Conservation (phyloP, 257 asterid genomes). For the Jacaranda copaia region DNA sequence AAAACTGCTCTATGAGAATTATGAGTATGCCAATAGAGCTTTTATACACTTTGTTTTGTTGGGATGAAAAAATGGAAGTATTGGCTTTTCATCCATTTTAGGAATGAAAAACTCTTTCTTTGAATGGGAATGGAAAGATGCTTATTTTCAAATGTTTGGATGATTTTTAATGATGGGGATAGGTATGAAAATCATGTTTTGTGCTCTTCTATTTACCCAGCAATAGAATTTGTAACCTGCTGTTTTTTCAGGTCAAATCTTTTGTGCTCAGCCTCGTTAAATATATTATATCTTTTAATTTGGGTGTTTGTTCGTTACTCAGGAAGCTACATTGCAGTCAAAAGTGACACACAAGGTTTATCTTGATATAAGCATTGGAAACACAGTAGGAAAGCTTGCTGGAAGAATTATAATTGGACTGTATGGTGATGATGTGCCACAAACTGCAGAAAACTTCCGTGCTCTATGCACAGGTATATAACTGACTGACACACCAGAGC, state of each 20-base stretch:
- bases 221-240: conserved; percentile 14
- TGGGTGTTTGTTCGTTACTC: conserved; percentile 32
- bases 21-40: not conserved
- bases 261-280: not conserved
- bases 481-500: not conserved
- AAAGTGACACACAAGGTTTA: conserved; percentile 91
- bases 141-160: not conserved
- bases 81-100: not conserved
- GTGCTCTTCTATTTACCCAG: not conserved
- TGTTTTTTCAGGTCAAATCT: not conserved
- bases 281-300: not conserved
- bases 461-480: conserved; percentile 86
- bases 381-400: conserved; percentile 86
- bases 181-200: not conserved
- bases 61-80: not conserved
- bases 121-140: not conserved
- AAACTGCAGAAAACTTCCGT: conserved; percentile 94
- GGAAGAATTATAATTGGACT: conserved; percentile 95
- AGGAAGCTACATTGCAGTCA: conserved; percentile 78
- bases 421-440: conserved; percentile 95
- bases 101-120: not conserved
- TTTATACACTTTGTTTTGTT: not conserved
- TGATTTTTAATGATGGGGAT: not conserved
- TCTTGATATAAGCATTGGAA: conserved; percentile 90
- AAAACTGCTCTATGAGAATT: conserved; percentile 8